Evolutionary conservation across 148 eudicot species (phyloP), one percentile per base, ranked within the genome.

Genomic region (Vaccinium darrowii): DNA sequence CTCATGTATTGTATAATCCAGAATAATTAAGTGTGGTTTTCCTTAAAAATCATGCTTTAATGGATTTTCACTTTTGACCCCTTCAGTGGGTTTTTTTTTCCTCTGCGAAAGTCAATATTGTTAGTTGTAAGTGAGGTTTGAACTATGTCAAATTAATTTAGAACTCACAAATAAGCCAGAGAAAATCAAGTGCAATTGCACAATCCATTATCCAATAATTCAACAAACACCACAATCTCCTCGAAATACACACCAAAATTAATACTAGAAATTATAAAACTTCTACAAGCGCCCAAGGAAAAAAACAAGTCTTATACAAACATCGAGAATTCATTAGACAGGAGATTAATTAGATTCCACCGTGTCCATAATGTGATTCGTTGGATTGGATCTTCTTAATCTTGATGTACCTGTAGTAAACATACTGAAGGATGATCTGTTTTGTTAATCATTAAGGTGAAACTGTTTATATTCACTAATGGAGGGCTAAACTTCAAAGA

Each of bases 371-470:
- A 73, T 86, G 78, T 65, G 73, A 43, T 43, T 43, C 47, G 47
- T 3, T 43, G 47, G 47, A 81, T 27, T 85, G 74, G 15, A 58
- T 67, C 88, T 89, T 89, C 85, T 86, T 86, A 43, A 78, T 78
- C 63, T 57, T 84, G n/a, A 89, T 58, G 85, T 88, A 84, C 78
- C 84, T 88, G 91, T 94, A 94, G 84, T 92, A 94, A 52, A 92
- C 86, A 58, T 91, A 94, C 83, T 94, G 97, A 84, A 92, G 84
- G 58, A 92, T 90, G 72, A 94, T 94, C 97, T 94, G 21, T 85
- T 63, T 30, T 33, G 49, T 11, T 33, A 9, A 21, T 53, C 85
- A 25, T 60, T 86, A 90, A 89, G 91, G 89, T 50, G 9, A 77
- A 69, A 1, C 43, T 27, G 18, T 65, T 23, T 65, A 23, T 51